Evolutionary conservation across 371 early-diverging fungal species (phyloP).

Genomic region (Rhizopus sp.): DNA sequence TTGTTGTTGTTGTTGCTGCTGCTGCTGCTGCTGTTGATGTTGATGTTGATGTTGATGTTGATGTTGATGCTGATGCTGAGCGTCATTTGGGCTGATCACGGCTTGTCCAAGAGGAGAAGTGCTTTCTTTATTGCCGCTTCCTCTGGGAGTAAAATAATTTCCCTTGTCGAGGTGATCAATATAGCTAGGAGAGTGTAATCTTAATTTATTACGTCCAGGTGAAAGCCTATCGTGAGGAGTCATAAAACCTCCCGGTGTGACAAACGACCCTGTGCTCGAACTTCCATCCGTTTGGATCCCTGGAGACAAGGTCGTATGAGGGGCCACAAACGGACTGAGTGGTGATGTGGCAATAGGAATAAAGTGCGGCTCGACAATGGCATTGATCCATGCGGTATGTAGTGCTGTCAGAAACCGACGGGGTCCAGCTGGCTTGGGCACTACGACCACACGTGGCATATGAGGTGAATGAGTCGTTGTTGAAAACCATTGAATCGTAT

Average conservation of each 20-base stretch:
- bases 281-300: not conserved
- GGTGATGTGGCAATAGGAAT: constrained; percentile 70
- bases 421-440: constrained; percentile 74
- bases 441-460: constrained; percentile 62
- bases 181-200: constrained; percentile 12
- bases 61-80: no score
- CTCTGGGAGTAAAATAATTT: constrained; percentile 17
- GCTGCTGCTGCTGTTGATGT: constrained; percentile 7
- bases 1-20: not conserved
- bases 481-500: constrained; percentile 46
- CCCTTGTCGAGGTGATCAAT: constrained; percentile 15
- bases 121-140: not conserved
- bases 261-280: constrained; percentile 1
- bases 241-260: constrained; percentile 4
- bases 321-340: constrained; percentile 23
- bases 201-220: constrained; percentile 7
- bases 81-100: not conserved
- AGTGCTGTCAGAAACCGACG: constrained; percentile 65
- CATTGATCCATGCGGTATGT: constrained; percentile 62
- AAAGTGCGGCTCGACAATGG: constrained; percentile 58
- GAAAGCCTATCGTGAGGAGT: constrained; percentile 24
- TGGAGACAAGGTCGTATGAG: not conserved
- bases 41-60: not conserved
- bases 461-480: constrained; percentile 11
- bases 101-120: not conserved